Base-by-base conservation (phyloP, 2,329 filamentous ascomycete genomes). In the Paraphoma chrysanthemicola region DNA sequence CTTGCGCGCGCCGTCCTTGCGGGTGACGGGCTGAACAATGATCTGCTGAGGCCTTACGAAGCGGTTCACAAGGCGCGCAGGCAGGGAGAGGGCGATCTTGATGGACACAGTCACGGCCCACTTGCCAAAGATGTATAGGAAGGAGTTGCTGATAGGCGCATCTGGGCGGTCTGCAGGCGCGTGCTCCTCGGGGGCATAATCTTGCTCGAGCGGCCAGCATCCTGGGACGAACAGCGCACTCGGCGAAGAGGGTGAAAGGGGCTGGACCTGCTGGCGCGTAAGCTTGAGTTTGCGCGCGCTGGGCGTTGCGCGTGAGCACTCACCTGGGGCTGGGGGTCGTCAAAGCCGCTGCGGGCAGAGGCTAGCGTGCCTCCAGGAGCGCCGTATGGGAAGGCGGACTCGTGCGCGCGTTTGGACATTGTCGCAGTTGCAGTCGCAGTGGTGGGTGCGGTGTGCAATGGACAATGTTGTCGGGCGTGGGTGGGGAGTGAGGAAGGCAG, bases 1-100 rank as follows among this genome's bases (percentile, higher is more conserved):
- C 65, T 75, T 74, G 42, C 57, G 63, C 23, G 69, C 62, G 33
- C 68, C 70, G 30, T 69, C 61, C 6, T 52, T 49, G 48, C 62
- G 60, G 17, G 59, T 17, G 28, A 71, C 41, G 1, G 67, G 60
- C 6, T 69, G 56, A 11, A 64, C 67, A 36, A 56, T 48, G 41
- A 74, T 67, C 29, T 49, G 45, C 42, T 68, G 69, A 3, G n/a
- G 53, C 11, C 60, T 60, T 4, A 62, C 36, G 38, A 66, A 64
- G 41, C 51, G 54, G n/a, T 56, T 44, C 1, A 45, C 44, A 2
- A 67, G 44, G 31, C 60, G 60, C 8, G 18, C 33, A 4, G 68
- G 66, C 2, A 66, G 17, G 12, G 17, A 36, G 52, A 66, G 47
- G 16, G 67, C 47, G 36, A 54, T 57, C 8, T 49, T 16, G 29